phyloP scores from a whole-genome alignment of 2,329 filamentous ascomycete species.

The Exophiala bonariae region DNA sequence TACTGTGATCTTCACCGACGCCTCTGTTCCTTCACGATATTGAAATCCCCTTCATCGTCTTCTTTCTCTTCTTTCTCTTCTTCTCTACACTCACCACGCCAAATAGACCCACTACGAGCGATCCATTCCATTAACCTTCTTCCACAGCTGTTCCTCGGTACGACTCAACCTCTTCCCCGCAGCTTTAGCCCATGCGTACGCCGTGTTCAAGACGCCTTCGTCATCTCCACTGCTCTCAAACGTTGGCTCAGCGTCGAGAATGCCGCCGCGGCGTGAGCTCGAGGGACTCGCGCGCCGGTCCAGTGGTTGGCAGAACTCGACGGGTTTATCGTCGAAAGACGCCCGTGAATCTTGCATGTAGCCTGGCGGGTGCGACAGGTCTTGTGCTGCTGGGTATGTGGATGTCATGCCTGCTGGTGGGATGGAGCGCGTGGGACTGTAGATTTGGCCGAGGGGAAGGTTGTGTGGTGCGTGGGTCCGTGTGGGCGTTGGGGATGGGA shows the following conservation, averaged over 20 bases:
- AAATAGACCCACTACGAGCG: no score
- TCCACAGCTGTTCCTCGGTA: slow-evolving; percentile 50
- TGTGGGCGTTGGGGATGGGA: slow-evolving; percentile 12
- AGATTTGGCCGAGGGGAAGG: slow-evolving; percentile 5
- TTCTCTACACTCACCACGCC: no score
- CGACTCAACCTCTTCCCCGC: slow-evolving; percentile 40
- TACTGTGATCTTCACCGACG: no score
- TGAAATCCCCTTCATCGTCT: no score
- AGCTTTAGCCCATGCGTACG: slow-evolving; percentile 29
- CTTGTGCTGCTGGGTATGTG: slow-evolving; percentile 5
- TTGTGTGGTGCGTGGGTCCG: slow-evolving; percentile 5
- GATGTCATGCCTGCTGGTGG: slow-evolving; percentile 12
- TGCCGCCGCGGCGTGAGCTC: slow-evolving; percentile 17
- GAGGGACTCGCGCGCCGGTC: slow-evolving; percentile 16
- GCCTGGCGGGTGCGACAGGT: slow-evolving; percentile 33
- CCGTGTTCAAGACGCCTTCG: slow-evolving; percentile 33
- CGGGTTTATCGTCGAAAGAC: slow-evolving; percentile 24
- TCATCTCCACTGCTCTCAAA: slow-evolving; percentile 62
- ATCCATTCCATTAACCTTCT: slow-evolving; percentile 34
- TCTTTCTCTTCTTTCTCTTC: no score
- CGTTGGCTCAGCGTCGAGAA: slow-evolving; percentile 57
- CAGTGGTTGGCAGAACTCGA: slow-evolving; percentile 17
- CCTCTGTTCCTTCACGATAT: no score
- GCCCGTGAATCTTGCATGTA: slow-evolving; percentile 32
- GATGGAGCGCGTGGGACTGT: slow-evolving; percentile 9